Conservation (phyloP, 2,329 filamentous ascomycete genomes). For the Nannizziopsis arthrosporioides region DNA sequence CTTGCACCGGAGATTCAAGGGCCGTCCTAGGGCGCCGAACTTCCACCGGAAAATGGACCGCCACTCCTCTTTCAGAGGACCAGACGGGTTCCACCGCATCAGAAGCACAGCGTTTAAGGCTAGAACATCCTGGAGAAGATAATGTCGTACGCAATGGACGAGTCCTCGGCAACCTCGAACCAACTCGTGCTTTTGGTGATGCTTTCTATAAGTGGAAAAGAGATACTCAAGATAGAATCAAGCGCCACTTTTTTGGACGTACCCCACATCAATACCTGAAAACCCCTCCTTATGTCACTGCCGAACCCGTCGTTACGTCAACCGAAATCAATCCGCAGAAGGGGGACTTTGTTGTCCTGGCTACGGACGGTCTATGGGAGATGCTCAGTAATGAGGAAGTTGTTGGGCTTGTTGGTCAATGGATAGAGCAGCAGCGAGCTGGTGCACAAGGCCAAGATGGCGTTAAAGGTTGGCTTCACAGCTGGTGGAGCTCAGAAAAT, state of each 20-base stretch:
- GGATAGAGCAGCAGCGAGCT: slow-evolving; percentile 66
- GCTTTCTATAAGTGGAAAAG: slow-evolving; percentile 92
- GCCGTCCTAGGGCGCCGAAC: slow-evolving; percentile 78
- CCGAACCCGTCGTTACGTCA: slow-evolving; percentile 86
- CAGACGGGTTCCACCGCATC: slow-evolving; percentile 84
- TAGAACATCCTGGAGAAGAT: slow-evolving; percentile 78
- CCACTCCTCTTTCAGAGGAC: slow-evolving; percentile 78
- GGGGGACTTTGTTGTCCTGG: slow-evolving; percentile 91
- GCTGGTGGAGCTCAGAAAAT: slow-evolving; percentile 51
- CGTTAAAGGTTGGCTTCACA: slow-evolving; percentile 53
- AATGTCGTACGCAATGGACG: slow-evolving; percentile 80
- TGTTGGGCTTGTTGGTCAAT: slow-evolving; percentile 88
- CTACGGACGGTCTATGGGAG: slow-evolving; percentile 95
- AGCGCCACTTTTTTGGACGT: slow-evolving; percentile 76
- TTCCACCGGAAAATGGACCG: slow-evolving; percentile 76
- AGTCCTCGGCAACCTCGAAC: slow-evolving; percentile 83
- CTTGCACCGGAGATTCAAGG: slow-evolving; percentile 91
- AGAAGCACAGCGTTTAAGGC: slow-evolving; percentile 70
- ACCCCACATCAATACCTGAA: slow-evolving; percentile 64
- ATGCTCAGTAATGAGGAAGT: slow-evolving; percentile 99
- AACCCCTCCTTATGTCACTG: slow-evolving; percentile 93
- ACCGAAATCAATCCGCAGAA: slow-evolving; percentile 81
- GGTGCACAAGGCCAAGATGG: slow-evolving; percentile 27
- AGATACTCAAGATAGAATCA: slow-evolving; percentile 72
- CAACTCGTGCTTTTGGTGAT: slow-evolving; percentile 88